These are phyloP conservation scores for Trypanosoma mega DNA, from an alignment of 208 protist genomes.

Conservation along the genomic window DNA sequence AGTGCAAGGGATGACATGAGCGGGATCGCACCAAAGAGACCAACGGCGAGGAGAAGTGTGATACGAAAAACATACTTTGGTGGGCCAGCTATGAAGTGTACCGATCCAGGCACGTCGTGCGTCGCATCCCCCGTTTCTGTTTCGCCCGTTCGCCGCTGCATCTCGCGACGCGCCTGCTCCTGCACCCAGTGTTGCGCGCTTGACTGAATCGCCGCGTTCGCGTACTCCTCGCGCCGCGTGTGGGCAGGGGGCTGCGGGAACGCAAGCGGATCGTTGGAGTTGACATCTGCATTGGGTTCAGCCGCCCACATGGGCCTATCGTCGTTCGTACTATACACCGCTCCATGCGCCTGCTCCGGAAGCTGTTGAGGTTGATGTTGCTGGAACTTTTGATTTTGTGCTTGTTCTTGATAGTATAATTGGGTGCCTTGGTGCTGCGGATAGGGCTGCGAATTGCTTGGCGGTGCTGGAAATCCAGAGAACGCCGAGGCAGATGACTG, in stretches of 20 bases:
- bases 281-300: neutral
- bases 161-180: slow-evolving; percentile 31
- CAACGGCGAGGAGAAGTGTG: slow-evolving; percentile 42
- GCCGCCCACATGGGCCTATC: neutral
- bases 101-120: neutral
- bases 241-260: slow-evolving; percentile 6
- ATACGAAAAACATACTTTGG: slow-evolving; percentile 34
- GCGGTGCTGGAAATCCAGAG: slow-evolving; percentile 18
- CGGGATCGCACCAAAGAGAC: slow-evolving; percentile 73
- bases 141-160: neutral
- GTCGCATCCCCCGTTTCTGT: neutral
- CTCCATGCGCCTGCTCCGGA: neutral
- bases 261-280: too few species aligned
- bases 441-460: too few species aligned
- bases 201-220: slow-evolving; percentile 39
- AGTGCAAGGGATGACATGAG: slow-evolving; percentile 72
- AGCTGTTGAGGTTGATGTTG: neutral
- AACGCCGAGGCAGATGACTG: neutral
- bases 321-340: neutral
- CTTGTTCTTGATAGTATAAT: too few species aligned
- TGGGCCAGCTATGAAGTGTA: slow-evolving; percentile 32
- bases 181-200: slow-evolving; percentile 47
- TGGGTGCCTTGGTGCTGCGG: too few species aligned
- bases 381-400: neutral
- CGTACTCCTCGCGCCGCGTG: slow-evolving; percentile 41